phyloP scores from a whole-genome alignment of 179 eudicot species.

The Nepenthes alata region DNA sequence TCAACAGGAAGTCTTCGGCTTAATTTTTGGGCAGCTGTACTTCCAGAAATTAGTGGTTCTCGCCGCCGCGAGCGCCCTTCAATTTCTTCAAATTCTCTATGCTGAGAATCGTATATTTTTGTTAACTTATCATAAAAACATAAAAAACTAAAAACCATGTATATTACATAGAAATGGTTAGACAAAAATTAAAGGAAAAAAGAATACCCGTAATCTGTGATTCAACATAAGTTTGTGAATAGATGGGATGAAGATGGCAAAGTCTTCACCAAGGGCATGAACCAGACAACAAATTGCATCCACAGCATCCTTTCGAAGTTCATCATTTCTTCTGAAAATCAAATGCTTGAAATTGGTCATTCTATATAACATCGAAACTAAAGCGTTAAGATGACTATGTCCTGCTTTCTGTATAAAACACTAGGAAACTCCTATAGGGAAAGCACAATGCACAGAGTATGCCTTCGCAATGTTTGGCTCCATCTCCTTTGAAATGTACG shows the following conservation, averaged over 20 bases:
- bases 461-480: too few species aligned
- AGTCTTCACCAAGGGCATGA: constrained; percentile 94
- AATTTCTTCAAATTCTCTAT: constrained; percentile 92
- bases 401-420: too few species aligned
- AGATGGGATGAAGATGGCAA: constrained; percentile 87
- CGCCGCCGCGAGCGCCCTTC: constrained; percentile 67
- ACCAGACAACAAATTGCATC: constrained; percentile 95
- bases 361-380: background rate
- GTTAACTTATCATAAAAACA: background rate
- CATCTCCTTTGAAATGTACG: too few species aligned
- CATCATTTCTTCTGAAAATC: constrained; percentile 68
- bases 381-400: background rate
- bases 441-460: too few species aligned
- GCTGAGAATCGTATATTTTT: constrained; percentile 34
- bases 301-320: constrained; percentile 87
- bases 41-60: constrained; percentile 59
- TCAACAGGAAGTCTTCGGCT: constrained; percentile 72
- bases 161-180: background rate
- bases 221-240: constrained; percentile 75
- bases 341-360: background rate
- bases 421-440: too few species aligned
- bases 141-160: background rate
- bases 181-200: constrained; percentile 7
- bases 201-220: constrained; percentile 64
- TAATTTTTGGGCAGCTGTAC: constrained; percentile 60